Percentiles rank a stretch among this genome's conserved stretches.
phyloP scores from a whole-genome alignment of 2,329 filamentous ascomycete species.

The Penicillium decumbens region DNA sequence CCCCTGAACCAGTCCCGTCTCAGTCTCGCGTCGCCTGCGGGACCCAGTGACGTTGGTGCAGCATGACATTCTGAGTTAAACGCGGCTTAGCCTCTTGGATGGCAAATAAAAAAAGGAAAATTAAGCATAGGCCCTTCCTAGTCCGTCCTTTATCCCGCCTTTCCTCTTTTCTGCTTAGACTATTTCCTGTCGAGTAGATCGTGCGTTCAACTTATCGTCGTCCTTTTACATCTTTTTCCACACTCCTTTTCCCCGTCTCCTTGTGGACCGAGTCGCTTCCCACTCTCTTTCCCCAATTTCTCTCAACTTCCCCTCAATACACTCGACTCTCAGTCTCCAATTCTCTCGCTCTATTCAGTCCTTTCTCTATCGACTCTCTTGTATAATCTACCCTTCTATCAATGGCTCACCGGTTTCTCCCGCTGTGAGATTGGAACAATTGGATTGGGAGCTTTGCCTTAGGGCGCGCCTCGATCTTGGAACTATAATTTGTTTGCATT shows the following conservation, averaged over 20 bases:
- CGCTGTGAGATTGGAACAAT: conserved; percentile 4
- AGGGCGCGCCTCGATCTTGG: conserved; percentile 1
- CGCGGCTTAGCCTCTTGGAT: conserved; percentile 6
- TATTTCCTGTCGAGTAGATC: background rate
- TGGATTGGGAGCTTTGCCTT: conserved; percentile 7
- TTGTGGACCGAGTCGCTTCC: background rate
- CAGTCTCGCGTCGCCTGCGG: background rate
- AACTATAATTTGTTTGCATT: background rate
- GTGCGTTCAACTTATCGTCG: background rate
- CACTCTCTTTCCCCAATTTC: background rate
- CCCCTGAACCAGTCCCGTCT: conserved; percentile 5
- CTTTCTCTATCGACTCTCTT: background rate
- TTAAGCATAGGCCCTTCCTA: conserved; percentile 3
- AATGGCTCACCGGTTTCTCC: conserved; percentile 13
- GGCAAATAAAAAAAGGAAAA: conserved; percentile 3
- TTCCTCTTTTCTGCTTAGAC: conserved; percentile 1
- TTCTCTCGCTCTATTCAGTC: background rate
- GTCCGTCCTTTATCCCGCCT: background rate
- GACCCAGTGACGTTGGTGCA: conserved; percentile 8
- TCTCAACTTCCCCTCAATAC: background rate
- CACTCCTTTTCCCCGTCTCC: background rate
- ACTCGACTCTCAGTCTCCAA: background rate
- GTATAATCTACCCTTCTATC: background rate
- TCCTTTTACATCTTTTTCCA: background rate
- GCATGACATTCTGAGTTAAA: conserved; percentile 7